A percentile compares a stretch with the other conserved stretches of the same genome.
These are phyloP conservation scores for Vitellaria paradoxa DNA, from an alignment of 179 eudicot genomes.

Conservation along the genomic window DNA sequence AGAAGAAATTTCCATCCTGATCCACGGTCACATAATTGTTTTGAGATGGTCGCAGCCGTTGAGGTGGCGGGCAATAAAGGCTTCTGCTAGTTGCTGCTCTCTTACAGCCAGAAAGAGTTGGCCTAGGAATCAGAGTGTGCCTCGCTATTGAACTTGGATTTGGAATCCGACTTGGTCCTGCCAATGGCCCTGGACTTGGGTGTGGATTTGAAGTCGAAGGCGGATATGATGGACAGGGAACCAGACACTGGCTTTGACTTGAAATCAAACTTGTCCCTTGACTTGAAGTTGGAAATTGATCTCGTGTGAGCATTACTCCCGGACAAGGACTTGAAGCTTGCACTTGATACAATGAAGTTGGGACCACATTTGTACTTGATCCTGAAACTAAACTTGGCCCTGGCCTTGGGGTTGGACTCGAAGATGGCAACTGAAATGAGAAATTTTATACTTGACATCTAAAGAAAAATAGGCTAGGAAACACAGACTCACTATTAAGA, in stretches of 20 bases:
- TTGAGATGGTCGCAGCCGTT: conserved; percentile 6
- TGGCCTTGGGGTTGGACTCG: conserved; percentile 13
- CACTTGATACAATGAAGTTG: conserved; percentile 4
- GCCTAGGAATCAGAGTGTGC: conserved; percentile 1
- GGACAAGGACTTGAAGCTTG: not conserved
- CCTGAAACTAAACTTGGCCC: not conserved
- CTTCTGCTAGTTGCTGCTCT: conserved; percentile 27
- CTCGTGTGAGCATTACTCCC: not conserved
- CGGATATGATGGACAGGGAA: not conserved
- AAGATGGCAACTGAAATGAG: conserved; percentile 13
- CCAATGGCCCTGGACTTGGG: conserved; percentile 6
- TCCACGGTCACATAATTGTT: not conserved
- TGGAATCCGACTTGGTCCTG: conserved; percentile 10
- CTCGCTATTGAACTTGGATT: not conserved
- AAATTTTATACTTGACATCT: not conserved
- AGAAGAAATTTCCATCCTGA: conserved; percentile 20
- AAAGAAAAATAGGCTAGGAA: too few relatives aligned
- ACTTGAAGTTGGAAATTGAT: conserved; percentile 1
- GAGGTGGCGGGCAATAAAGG: conserved; percentile 9
- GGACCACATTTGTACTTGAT: not conserved
- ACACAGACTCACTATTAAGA: too few relatives aligned
- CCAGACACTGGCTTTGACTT: conserved; percentile 2
- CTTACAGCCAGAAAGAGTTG: conserved; percentile 19
- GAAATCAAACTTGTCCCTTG: conserved; percentile 3
- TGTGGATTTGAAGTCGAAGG: not conserved